Base-by-base conservation (phyloP, 169 alveolate genomes). In the Theileria parva region DNA sequence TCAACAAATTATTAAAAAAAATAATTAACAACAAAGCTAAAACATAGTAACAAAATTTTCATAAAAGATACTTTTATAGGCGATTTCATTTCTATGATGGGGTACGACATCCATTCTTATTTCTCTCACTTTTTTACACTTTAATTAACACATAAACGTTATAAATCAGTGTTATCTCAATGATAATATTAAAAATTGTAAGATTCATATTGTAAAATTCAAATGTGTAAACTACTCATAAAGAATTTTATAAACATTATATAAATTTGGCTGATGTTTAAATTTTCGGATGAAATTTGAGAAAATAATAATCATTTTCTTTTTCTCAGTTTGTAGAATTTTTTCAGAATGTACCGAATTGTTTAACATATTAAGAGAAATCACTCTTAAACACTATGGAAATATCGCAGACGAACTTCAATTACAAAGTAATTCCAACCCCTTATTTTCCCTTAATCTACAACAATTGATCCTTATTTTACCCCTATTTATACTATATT, bases 301-400 rank as follows among this genome's bases (percentile, higher is more conserved):
- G 34, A 21, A 5, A 57, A 25, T 57, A 21, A 19, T 57, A 57
- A 25, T 25, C 8, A 8, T 25, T 57, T 57, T 57, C 28, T 27
- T 68, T 30, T 61, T 77, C 6, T 55, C 64, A 0, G 63, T 19
- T 23, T 75, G 65, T 59, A 21, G 27, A 15, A 27, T 68, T n/a
- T 32, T 48, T 17, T 73, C 77, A 37, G 55, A 59, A 23, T 44
- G 66, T 37, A 44, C 65, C 48, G 81, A 71, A 39, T 44, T 80
- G 28, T 69, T 71, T 61, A 80, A 80, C 48, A 34, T 61, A n/a
- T 13, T 80, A 37, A 57, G 15, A 19, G 63, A 51, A 37, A 55
- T 66, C 60, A 73, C 68, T 68, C 70, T 23, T 27, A 53, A 30
- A 12, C 25, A 25, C 68, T 75, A 23, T 61, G 68, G 34, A 1